Evolutionary conservation across 108 stramenopile species (phyloP).

Genomic region (Cyclotella cryptica): DNA sequence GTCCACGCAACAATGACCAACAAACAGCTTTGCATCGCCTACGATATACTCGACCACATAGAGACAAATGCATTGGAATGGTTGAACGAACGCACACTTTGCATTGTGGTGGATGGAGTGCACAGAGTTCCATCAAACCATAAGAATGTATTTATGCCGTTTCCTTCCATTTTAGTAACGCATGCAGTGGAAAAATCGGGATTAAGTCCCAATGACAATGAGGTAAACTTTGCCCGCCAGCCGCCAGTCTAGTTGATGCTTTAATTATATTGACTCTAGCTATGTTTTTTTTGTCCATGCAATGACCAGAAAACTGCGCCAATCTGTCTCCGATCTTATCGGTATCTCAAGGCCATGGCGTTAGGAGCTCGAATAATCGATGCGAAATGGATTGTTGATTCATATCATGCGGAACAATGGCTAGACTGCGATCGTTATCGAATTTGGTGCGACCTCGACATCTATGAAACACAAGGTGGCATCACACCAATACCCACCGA

Average conservation of each 20-base stretch:
- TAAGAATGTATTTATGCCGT: not conserved
- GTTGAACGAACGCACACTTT: constrained; percentile 11
- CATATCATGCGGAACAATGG: constrained; percentile 16
- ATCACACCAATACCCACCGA: not conserved
- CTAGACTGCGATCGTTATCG: constrained; percentile 21
- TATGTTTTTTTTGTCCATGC: not conserved
- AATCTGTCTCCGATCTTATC: constrained; percentile 14
- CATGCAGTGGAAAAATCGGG: constrained; percentile 29
- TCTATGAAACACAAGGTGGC: not conserved
- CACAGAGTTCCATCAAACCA: not conserved
- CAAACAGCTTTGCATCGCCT: constrained; percentile 15
- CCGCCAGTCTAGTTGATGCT: not conserved
- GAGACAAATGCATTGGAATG: constrained; percentile 17
- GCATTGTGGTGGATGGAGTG: constrained; percentile 20
- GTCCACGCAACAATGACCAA: too few relatives aligned
- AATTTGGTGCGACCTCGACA: constrained; percentile 25
- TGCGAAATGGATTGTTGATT: constrained; percentile 37
- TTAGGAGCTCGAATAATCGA: constrained; percentile 30
- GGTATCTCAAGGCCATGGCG: constrained; percentile 26
- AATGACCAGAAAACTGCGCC: not conserved
- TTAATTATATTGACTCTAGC: not conserved
- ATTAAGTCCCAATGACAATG: not conserved
- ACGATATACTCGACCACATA: constrained; percentile 19
- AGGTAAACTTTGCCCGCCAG: not conserved
- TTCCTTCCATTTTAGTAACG: constrained; percentile 29